phyloP scores from a whole-genome alignment of 2,329 filamentous ascomycete genomes.

The Colletotrichum lupini region DNA sequence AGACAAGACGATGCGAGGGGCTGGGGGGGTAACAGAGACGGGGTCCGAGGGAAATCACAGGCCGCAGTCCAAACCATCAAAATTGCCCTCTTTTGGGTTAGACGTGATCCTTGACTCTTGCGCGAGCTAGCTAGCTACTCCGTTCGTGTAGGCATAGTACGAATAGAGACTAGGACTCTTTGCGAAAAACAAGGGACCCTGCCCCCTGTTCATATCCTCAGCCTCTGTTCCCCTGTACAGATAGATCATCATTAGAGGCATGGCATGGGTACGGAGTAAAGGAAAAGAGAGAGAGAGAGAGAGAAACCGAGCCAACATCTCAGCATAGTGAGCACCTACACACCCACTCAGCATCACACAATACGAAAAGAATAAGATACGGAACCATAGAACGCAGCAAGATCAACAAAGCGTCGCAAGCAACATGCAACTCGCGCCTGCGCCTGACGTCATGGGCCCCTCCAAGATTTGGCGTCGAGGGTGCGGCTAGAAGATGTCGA shows the following conservation, averaged over 20 bases:
- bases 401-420: constrained; percentile 35
- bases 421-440: constrained; percentile 1
- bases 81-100: neutral
- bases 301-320: neutral
- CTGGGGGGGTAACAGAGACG: neutral
- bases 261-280: neutral
- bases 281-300: neutral
- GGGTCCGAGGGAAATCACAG: neutral
- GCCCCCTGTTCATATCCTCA: no score
- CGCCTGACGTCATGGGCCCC: constrained; percentile 25
- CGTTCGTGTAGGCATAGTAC: neutral
- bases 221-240: no score
- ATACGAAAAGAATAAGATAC: neutral
- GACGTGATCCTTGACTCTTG: neutral
- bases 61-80: neutral
- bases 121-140: neutral
- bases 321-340: no score
- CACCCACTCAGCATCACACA: neutral
- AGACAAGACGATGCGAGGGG: neutral
- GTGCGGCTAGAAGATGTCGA: constrained; percentile 28
- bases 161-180: neutral
- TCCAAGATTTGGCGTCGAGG: neutral
- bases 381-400: neutral
- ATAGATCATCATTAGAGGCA: no score
- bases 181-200: neutral